Conservation (phyloP, 805 yeast genomes). For the Lipomyces orientalis region DNA sequence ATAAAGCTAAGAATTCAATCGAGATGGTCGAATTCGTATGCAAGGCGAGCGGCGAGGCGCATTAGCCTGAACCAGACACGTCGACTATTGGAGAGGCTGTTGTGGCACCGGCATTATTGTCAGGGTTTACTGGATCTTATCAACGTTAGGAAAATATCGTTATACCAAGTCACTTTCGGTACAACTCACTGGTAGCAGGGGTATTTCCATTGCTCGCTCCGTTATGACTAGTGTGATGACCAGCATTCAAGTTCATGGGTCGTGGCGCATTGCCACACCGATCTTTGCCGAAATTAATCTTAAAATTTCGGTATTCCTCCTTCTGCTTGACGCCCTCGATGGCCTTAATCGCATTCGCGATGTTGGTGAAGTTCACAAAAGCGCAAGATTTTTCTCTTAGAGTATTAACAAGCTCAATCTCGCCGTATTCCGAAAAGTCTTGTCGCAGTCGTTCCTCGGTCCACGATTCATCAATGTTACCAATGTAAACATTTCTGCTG, state of each 20-base stretch:
- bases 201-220: background rate
- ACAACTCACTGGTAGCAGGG: background rate
- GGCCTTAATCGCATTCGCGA: conserved; percentile 89
- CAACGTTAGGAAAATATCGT: background rate
- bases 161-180: background rate
- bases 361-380: conserved; percentile 88
- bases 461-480: conserved; percentile 59
- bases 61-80: background rate
- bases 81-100: conserved; percentile 1
- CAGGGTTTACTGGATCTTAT: background rate
- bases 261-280: conserved; percentile 95
- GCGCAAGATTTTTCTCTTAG: conserved; percentile 85
- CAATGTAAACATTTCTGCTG: conserved; percentile 88
- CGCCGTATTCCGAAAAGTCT: conserved; percentile 85
- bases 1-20: background rate
- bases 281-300: conserved; percentile 91
- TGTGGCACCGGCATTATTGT: background rate
- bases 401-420: conserved; percentile 92
- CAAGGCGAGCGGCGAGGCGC: background rate
- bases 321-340: conserved; percentile 86
- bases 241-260: conserved; percentile 23
- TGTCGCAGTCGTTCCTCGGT: conserved; percentile 64
- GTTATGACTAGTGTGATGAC: conserved; percentile 8
- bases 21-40: background rate
- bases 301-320: conserved; percentile 63